A percentile compares a stretch with the other conserved stretches of the same genome.
phyloP scores from a whole-genome alignment of 495 filamentous ascomycete genomes.

The Annulohypoxylon nitens region DNA sequence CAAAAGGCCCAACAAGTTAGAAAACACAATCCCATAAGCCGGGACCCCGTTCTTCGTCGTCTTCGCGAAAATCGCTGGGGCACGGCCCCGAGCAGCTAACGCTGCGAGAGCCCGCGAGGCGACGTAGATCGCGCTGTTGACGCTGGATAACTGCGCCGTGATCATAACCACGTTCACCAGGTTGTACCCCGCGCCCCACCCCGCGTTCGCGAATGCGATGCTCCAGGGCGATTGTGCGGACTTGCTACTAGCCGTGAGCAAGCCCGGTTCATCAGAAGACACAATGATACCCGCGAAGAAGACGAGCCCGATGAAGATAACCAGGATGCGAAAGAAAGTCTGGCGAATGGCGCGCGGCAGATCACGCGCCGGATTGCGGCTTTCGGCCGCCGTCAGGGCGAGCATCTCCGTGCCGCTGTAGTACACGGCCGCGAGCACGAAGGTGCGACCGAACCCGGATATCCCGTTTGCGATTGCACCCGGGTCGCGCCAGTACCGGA shows the following conservation, averaged over 20 bases:
- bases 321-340: conserved; percentile 74
- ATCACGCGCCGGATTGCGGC: conserved; percentile 73
- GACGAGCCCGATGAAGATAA: conserved; percentile 72
- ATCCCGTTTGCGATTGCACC: conserved; percentile 72
- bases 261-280: conserved; percentile 60
- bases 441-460: conserved; percentile 72
- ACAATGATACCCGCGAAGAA: conserved; percentile 75
- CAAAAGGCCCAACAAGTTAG: conserved; percentile 68
- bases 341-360: conserved; percentile 73
- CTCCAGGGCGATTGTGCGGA: conserved; percentile 71
- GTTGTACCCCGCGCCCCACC: conserved; percentile 70
- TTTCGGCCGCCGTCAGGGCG: conserved; percentile 77
- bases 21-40: conserved; percentile 64
- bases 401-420: conserved; percentile 82
- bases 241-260: conserved; percentile 63
- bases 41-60: conserved; percentile 67
- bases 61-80: conserved; percentile 65
- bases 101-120: conserved; percentile 74
- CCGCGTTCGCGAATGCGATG: conserved; percentile 67
- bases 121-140: conserved; percentile 78
- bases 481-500: conserved; percentile 73
- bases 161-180: conserved; percentile 79
- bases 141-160: conserved; percentile 73
- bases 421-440: conserved; percentile 77
- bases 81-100: conserved; percentile 67